phyloP scores from a whole-genome alignment of 805 yeast genomes.

The Lipomyces spencermartinsiae region DNA sequence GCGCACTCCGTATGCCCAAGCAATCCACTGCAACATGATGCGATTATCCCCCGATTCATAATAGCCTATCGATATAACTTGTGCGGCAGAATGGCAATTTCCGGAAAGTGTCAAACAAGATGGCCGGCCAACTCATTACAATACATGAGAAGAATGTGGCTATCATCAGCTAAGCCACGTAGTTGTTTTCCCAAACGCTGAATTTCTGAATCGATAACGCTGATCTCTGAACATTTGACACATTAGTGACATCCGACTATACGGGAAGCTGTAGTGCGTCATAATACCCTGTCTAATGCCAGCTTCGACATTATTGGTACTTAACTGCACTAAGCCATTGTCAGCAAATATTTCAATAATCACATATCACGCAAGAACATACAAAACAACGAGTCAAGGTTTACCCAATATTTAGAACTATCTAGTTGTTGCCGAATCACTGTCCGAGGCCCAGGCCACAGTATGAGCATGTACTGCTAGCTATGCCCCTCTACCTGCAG shows the following conservation, averaged over 20 bases:
- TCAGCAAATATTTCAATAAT: not conserved
- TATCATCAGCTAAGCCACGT: not conserved
- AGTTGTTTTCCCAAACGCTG: not conserved
- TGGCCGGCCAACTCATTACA: not conserved
- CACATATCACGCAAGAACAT: not conserved
- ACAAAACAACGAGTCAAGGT: not conserved
- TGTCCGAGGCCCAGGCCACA: not conserved
- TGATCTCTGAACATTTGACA: not conserved
- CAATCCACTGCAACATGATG: not conserved
- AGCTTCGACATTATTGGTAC: not conserved
- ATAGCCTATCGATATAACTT: not conserved
- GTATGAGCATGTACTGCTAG: not conserved
- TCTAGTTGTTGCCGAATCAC: not conserved
- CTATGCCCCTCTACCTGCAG: not conserved
- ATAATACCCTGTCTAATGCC: slow-evolving; percentile 4
- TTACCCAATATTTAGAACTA: slow-evolving; percentile 1
- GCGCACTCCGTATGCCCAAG: not conserved
- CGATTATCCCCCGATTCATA: not conserved
- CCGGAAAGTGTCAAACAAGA: not conserved
- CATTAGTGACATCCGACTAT: not conserved
- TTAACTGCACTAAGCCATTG: not conserved
- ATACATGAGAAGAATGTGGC: no score
- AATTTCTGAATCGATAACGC: not conserved
- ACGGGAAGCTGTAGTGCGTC: not conserved
- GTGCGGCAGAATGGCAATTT: not conserved